Evolutionary conservation across 225 moss, liverwort and hornwort genomes (phyloP), one percentile per base, ranked within the genome.

Genomic region (Physcomitrium patens): DNA sequence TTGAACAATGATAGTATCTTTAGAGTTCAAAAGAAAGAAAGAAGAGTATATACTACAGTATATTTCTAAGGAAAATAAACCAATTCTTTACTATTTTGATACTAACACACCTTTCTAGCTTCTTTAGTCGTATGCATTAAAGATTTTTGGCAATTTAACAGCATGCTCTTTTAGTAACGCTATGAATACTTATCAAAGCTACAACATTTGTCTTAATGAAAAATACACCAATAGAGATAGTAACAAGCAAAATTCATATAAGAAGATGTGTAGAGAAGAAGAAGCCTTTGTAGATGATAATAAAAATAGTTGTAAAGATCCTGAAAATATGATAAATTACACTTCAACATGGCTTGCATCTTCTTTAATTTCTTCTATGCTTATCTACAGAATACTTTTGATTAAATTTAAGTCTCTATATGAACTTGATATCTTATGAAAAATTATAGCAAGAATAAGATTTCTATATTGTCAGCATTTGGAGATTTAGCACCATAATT

Each of bases 51-150:
- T 4, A 37, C 31, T 37, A 37, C 31, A 37, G 31, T 4, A 3
- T 4, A 7, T 37, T 37, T 37, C 2, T 37, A 37, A 37, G 31
- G 31, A 37, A 37, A 2, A 7, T 37, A 4, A 37, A 51, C 17
- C 13, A 51, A 51, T 47, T n/a, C 14, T 54, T 59, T 67, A 67
- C 76, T 59, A 67, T 68, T 44, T 76, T 43, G 77, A 71, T 28
- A 16, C 58, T 12, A 73, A 78, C 68, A 86, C 55, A 17, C 80
- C 51, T 66, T 82, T 86, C 86, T 84, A 91, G 37, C 78, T 79
- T 43, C 78, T 80, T 24, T 88, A 54, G 28, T 84, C 59, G 68
- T 91, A 91, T 12, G 67, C 58, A 20, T 82, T 86, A 79, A 91
- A 83, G 67, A 79, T 82, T 24, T 76, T 70, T 72, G 80, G 80